Evolutionary conservation across 2,329 filamentous ascomycete genomes (phyloP), one percentile per base, ranked within the genome.

Genomic region (Onygenales sp.): DNA sequence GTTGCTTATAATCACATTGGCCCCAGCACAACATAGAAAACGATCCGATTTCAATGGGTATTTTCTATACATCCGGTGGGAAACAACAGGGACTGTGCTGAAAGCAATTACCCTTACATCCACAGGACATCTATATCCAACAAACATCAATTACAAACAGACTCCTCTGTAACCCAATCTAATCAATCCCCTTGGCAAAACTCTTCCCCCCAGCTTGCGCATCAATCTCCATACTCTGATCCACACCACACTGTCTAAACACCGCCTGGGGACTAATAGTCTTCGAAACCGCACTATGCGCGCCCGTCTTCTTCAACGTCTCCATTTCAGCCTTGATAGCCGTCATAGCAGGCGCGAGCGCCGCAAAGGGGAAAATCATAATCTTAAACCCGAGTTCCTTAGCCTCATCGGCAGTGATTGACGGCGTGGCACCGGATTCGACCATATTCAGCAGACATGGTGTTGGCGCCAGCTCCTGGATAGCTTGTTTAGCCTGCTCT

Each of bases 391-490:
- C 68, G 38, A 70, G 56, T 39, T 64, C 58, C 21, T 59, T 46
- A 3, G 66, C 66, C 44, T 69, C 63, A 5, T 61, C 54, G 2
- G 60, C 59, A 1, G 66, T 60, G 7, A 64, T 54, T n/a, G 61
- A 50, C 1, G 68, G 68, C 13, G 62, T 65, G 3, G 61, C 55
- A 1, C 66, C 68, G 35, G 64, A 61, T 11, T 64, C 58, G 10
- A 71, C 69, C 47, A 65, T 62, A 51, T 72, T 72, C 39, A 71
- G 59, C 7, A 71, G 54, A 8, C 69, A 57, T 2, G 66, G 66
- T 13, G 58, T 64, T 1, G 60, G 61, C 5, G 43, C 56, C 10
- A 70, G 58, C 45, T 64, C 60, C 33, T 61, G 32, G 21, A 60
- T 61, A 7, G 62, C 57, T 27, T 61, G 41, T 38, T 50, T 55